Evolutionary conservation across 768 basidiomycete genomes (phyloP).

Genomic region (Psilocybe tampanensis): DNA sequence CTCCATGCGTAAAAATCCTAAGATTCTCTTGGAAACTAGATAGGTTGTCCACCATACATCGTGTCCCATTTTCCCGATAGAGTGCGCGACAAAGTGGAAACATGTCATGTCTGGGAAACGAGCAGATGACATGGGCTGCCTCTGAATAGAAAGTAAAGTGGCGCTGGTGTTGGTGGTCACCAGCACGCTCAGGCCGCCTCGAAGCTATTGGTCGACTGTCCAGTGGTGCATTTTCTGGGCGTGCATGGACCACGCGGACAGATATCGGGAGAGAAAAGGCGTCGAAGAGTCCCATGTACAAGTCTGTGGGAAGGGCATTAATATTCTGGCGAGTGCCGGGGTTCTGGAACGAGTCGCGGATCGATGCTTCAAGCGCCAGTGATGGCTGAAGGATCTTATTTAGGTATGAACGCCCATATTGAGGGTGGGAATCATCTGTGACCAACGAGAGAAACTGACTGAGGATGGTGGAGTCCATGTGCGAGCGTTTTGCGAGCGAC

Average conservation of each 20-base stretch:
- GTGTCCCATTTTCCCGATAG: background rate
- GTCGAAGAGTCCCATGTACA: background rate
- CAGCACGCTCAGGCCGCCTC: no score
- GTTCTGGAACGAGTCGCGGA: background rate
- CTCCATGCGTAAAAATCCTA: slow-evolving; percentile 46
- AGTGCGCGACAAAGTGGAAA: background rate
- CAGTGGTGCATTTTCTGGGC: background rate
- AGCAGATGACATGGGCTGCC: background rate
- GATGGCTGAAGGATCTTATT: background rate
- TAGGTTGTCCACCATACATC: slow-evolving; percentile 27
- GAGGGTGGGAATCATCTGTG: background rate
- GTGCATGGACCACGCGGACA: background rate
- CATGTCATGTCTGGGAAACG: background rate
- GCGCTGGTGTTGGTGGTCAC: no score
- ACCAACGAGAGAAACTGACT: background rate
- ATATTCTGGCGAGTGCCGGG: background rate
- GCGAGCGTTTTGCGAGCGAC: no score
- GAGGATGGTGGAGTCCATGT: no score
- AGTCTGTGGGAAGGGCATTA: background rate
- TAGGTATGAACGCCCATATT: background rate
- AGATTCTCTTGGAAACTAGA: slow-evolving; percentile 49
- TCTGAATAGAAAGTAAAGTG: background rate
- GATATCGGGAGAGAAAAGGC: background rate
- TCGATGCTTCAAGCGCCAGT: background rate
- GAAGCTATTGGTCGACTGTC: no score